Evolutionary conservation across 352 stramenopile species (phyloP), one percentile per base, ranked within the genome.

Genomic region (Globisporangium spiculum): DNA sequence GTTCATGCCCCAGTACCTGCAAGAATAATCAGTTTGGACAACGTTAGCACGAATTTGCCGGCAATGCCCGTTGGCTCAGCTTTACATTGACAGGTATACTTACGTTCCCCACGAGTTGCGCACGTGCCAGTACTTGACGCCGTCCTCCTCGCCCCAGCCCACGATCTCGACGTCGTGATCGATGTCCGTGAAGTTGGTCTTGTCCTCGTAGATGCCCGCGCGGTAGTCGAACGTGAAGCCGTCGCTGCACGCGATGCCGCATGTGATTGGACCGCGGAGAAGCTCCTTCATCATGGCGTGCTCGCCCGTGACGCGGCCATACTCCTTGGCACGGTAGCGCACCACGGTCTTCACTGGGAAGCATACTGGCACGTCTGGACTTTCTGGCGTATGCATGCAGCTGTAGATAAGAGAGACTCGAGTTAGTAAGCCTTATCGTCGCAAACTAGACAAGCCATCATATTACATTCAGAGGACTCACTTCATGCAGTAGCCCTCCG

Each of bases 61-160:
- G 5, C 41, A 50, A 22, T 5, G 36, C 9, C 9, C 36, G 5
- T 44, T 44, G 36, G 10, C 12, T 44, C 36, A 44, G 10, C 4
- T 18, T 44, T 44, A 12, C 9, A 12, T 18, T 14, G 27, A 8
- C 32, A 38, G 7, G 32, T 24, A 9, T 1, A 65, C 59, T 67
- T 83, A 86, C 66, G 94, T 88, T 57, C 92, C 94, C 91, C 96
- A 77, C 69, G 86, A 84, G 93, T 98, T 96, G 58, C 96, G 89
- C 50, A 97, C 84, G 77, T 97, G 92, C 94, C 94, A 99, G 78
- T 96, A 98, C 75, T 94, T 90, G 68, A 88, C 69, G 67, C 86
- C 77, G 63, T 93, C 83, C 27, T 82, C 74, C 12, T 82, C 80
- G 63, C 94, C 95, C 93, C 93, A 99, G 38, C 94, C 96, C 24